These are phyloP conservation scores for Nigrospora sphaerica DNA, from an alignment of 2,329 filamentous ascomycete species.

Conservation along the genomic window DNA sequence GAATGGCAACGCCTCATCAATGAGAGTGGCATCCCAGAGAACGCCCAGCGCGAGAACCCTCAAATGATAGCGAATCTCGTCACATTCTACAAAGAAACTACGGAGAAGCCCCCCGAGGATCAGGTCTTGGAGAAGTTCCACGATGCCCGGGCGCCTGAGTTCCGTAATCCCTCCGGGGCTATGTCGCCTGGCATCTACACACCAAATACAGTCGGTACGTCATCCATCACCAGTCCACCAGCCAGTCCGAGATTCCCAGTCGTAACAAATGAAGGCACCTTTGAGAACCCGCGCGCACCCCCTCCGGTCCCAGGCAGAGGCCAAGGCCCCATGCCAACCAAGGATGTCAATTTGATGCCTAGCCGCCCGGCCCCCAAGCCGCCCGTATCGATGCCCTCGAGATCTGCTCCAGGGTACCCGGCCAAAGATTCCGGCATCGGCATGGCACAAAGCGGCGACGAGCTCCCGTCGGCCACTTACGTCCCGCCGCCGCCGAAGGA, in stretches of 20 bases:
- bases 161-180: slow-evolving; percentile 36
- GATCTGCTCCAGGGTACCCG: slow-evolving; percentile 44
- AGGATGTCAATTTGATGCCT: slow-evolving; percentile 62
- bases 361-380: slow-evolving; percentile 81
- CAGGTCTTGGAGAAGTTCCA: slow-evolving; percentile 95
- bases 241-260: slow-evolving; percentile 78
- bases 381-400: slow-evolving; percentile 57
- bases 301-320: slow-evolving; percentile 58
- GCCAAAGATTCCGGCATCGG: slow-evolving; percentile 58
- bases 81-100: slow-evolving; percentile 94
- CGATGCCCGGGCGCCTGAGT: slow-evolving; percentile 60
- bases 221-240: slow-evolving; percentile 67
- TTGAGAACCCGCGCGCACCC: slow-evolving; percentile 91
- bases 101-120: slow-evolving; percentile 72
- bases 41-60: slow-evolving; percentile 91
- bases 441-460: slow-evolving; percentile 52
- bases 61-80: slow-evolving; percentile 95
- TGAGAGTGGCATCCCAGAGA: slow-evolving; percentile 92
- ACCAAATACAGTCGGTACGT: slow-evolving; percentile 49
- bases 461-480: slow-evolving; percentile 38
- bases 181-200: slow-evolving; percentile 48
- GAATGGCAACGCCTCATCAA: slow-evolving; percentile 96
- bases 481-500: slow-evolving; percentile 43
- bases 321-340: slow-evolving; percentile 29
- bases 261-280: slow-evolving; percentile 84